These are phyloP conservation scores for Dissophora globulifera DNA, from an alignment of 192 early-diverging fungal species.

Conservation along the genomic window DNA sequence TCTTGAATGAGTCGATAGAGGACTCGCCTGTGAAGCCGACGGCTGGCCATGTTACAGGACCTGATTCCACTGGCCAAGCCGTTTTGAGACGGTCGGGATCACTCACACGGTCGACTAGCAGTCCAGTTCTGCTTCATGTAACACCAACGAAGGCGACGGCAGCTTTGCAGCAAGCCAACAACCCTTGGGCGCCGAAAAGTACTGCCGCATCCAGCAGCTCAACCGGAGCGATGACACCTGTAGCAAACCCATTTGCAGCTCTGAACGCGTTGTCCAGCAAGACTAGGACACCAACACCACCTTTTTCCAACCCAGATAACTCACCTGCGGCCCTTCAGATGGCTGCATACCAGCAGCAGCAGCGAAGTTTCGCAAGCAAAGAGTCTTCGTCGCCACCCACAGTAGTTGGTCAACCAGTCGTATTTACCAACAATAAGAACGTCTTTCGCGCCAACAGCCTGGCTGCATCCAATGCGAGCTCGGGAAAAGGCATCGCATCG, in stretches of 20 bases:
- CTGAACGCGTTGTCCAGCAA: neutral
- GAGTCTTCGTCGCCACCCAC: no score
- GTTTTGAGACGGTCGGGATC: conserved; percentile 11
- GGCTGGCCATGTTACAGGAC: neutral
- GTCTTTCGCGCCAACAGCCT: conserved; percentile 26
- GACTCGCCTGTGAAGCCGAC: conserved; percentile 28
- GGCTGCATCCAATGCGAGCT: conserved; percentile 4
- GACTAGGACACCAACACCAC: no score
- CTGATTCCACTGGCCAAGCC: neutral
- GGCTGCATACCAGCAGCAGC: no score
- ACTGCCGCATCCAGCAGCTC: no score
- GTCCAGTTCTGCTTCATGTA: neutral
- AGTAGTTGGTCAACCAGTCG: neutral
- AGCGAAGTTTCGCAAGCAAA: no score
- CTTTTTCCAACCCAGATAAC: no score
- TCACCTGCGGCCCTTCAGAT: no score
- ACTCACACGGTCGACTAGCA: conserved; percentile 1
- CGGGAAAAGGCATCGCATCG: neutral
- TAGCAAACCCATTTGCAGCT: conserved; percentile 22
- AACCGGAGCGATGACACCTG: no score
- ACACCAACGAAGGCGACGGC: no score
- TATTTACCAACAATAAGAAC: neutral
- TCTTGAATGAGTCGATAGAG: conserved; percentile 18
- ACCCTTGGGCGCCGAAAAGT: no score
- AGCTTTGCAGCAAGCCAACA: no score